These are phyloP conservation scores for Exophiala phaeomuriformis DNA, from an alignment of 2,329 filamentous ascomycete genomes.

Conservation along the genomic window DNA sequence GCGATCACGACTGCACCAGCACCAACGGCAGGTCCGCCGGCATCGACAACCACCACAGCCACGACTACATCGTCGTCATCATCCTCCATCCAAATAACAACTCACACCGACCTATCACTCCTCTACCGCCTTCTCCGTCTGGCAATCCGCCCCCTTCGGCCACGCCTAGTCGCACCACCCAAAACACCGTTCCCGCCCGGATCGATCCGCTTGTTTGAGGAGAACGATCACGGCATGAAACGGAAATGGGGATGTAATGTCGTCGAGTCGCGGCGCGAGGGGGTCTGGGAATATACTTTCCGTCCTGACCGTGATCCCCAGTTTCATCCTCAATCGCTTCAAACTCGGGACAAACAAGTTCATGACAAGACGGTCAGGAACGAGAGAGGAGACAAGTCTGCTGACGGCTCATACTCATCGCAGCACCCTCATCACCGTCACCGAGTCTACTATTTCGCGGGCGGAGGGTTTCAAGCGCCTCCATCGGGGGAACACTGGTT, in stretches of 20 bases:
- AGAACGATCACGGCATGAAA: not conserved
- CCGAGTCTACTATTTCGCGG: constrained; percentile 49
- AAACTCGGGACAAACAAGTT: too few species aligned
- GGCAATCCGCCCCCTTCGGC: constrained; percentile 19
- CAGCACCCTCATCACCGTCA: too few species aligned
- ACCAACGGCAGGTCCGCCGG: too few species aligned
- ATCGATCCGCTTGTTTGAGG: not conserved
- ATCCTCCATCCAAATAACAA: constrained; percentile 13
- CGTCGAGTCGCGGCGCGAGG: constrained; percentile 37
- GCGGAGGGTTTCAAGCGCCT: constrained; percentile 50
- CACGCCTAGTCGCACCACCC: constrained; percentile 15
- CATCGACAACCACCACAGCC: too few species aligned
- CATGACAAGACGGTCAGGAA: too few species aligned
- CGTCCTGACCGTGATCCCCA: too few species aligned
- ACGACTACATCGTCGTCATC: too few species aligned
- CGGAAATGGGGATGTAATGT: constrained; percentile 31
- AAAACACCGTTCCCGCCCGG: not conserved
- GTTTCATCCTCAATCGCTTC: too few species aligned
- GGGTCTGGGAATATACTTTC: constrained; percentile 44
- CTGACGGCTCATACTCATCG: too few species aligned
- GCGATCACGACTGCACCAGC: too few species aligned
- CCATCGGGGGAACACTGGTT: constrained; percentile 48
- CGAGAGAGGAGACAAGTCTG: too few species aligned
- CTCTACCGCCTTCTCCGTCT: constrained; percentile 17
- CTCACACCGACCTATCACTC: constrained; percentile 14